Base-by-base conservation (phyloP, 495 filamentous ascomycete genomes). In the Penicillium cinerascens region DNA sequence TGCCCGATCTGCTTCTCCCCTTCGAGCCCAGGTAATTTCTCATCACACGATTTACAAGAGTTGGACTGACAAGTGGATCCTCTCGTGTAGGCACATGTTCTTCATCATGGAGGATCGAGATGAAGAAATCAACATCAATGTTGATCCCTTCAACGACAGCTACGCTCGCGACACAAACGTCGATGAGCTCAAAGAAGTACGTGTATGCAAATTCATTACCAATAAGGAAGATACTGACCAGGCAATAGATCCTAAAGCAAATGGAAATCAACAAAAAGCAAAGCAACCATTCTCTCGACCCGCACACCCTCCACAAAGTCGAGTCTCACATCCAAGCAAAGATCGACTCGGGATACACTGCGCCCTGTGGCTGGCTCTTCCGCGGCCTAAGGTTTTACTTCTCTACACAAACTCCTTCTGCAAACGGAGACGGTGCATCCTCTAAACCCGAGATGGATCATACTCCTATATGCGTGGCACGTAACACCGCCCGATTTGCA, bases 111-210 rank as follows among this genome's bases (percentile, higher is more conserved):
- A 72, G 15, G 72, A 72, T 10, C 73, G 75, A 39, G 65, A 75
- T 37, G 66, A 74, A 23, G 70, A 68, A 5, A 65, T 78, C 16
- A 69, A 70, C 22, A 59, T 55, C 20, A 88, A 83, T 52, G 72
- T 87, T 7, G 93, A 98, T 66, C 72, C 77, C 53, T 96, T 80
- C 58, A 84, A 82, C 2, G 93, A 98, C 67, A 92, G 91, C 61
- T 97, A 91, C 65, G 79, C 85, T 1, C 78, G 91, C 23, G 84
- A 95, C 56, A 73, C 87, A 10, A 78, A 69, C 1, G 62, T 75
- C 0, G 80, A 85, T 4, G 89, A 96, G 61, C 70, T 97, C 25
- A 72, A 68, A 42, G 66, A 72, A 11, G 70, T 90, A 40, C 35
- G 58, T 50, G 1, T 16, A 11, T 27, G 1, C 1, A 16, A 40